These are phyloP conservation scores for Capillidium heterosporum DNA, from an alignment of 371 early-diverging fungal species.

Conservation along the genomic window DNA sequence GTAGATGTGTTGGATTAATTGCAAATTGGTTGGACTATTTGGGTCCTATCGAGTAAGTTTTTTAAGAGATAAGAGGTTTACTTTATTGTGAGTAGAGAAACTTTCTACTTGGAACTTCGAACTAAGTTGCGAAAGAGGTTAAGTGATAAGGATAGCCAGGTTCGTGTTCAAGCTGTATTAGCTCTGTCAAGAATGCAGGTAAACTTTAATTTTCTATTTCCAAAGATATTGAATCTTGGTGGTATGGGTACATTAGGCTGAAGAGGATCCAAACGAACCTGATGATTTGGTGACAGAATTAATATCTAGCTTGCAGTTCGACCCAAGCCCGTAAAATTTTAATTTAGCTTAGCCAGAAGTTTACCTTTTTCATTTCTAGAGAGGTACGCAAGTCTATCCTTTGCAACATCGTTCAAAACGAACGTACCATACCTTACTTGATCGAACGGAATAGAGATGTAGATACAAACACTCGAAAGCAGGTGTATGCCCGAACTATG, in stretches of 20 bases:
- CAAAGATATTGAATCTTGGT: not conserved
- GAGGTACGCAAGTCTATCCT: constrained; percentile 74
- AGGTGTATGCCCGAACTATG: constrained; percentile 46
- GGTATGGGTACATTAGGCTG: constrained; percentile 8
- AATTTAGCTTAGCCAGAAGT: not conserved
- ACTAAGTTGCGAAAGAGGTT: constrained; percentile 42
- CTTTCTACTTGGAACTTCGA: constrained; percentile 45
- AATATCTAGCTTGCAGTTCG: constrained; percentile 37
- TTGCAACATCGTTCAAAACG: constrained; percentile 44
- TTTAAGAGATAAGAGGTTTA: not conserved
- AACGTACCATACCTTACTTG: constrained; percentile 40
- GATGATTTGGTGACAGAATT: constrained; percentile 10
- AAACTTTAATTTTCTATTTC: not conserved
- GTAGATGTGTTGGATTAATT: constrained; percentile 60
- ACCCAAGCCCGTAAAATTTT: constrained; percentile 46
- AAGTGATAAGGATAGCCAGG: constrained; percentile 61
- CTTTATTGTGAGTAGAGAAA: constrained; percentile 20
- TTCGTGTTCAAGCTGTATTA: constrained; percentile 62
- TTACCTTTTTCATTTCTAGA: constrained; percentile 12
- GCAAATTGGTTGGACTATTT: constrained; percentile 52
- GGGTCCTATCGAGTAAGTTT: constrained; percentile 43
- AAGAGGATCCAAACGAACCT: constrained; percentile 29
- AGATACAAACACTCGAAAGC: constrained; percentile 38
- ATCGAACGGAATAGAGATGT: constrained; percentile 60
- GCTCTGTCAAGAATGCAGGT: constrained; percentile 62